Evolutionary conservation across 169 alveolate genomes (phyloP), one percentile per base, ranked within the genome.

Genomic region (Cryptosporidium ubiquitum): DNA sequence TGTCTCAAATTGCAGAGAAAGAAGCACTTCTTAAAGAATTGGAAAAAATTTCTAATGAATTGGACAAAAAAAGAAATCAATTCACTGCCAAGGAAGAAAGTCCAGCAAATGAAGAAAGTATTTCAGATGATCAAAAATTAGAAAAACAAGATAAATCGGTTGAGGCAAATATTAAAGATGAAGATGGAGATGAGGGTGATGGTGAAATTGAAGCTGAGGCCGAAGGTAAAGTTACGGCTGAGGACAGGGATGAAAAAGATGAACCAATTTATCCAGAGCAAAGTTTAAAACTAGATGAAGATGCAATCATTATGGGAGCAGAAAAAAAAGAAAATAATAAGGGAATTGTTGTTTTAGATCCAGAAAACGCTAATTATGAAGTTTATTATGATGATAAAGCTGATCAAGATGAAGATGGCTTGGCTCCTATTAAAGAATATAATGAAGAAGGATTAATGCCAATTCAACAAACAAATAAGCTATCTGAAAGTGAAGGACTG

Each of bases 341-440:
- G 23, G 75, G 89, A 16, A 61, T 51, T n/a, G 89, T 79, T 20
- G 68, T 79, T 33, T 64, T 79, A 14, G 89, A 79, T 61, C 89
- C 89, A 29, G 89, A 79, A 49, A 79, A 79, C 35, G 68, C 47
- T n/a, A 42, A 58, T 42, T 49, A 47, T 49, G 84, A 70, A 29
- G n/a, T 42, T 26, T 49, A 31, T 37, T 31, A n/a, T 29, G 75
- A 44, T 5, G 42, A 37, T 26, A 20, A 7, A 16, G 26, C 31
- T 55, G 69, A 39, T 1, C 14, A 61, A 42, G 55, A 39, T 7
- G 89, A 52, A 35, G 70, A 75, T 20, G 89, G 89, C 14, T 61
- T 79, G 68, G 16, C 29, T 26, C 89, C 89, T 23, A 42, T 61
- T 26, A 64, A 10, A 26, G 79, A 79, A 39, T 37, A 39, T 42